These are phyloP conservation scores for Osmanthus fragrans DNA, from an alignment of 257 asterid genomes.

Conservation along the genomic window DNA sequence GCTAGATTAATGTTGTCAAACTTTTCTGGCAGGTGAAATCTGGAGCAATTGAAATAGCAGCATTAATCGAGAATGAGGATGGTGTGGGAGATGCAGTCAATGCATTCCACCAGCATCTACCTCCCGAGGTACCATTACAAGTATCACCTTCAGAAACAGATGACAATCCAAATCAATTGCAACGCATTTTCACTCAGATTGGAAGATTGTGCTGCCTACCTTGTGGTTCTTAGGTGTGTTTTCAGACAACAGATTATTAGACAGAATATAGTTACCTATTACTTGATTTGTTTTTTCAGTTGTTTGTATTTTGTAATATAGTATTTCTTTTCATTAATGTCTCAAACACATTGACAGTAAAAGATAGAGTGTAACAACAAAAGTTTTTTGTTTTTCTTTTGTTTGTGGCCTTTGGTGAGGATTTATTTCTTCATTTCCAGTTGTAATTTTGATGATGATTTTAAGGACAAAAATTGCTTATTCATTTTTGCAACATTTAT, in stretches of 20 bases:
- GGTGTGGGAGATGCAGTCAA: slow-evolving; percentile 94
- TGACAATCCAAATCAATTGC: slow-evolving; percentile 58
- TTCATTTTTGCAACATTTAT: neutral
- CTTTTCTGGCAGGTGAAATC: slow-evolving; percentile 66
- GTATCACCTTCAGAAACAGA: slow-evolving; percentile 41
- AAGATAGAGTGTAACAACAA: neutral
- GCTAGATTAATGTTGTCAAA: neutral
- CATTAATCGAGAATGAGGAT: slow-evolving; percentile 64
- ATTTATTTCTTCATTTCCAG: neutral
- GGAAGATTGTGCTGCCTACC: slow-evolving; percentile 67
- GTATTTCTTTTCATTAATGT: slow-evolving; percentile 10
- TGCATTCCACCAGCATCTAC: slow-evolving; percentile 88
- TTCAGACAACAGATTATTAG: neutral
- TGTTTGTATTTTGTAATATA: slow-evolving; percentile 14
- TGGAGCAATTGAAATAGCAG: slow-evolving; percentile 70
- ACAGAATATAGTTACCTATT: slow-evolving; percentile 31
- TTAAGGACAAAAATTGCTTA: neutral
- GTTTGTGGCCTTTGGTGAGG: neutral
- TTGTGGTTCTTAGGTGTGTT: slow-evolving; percentile 45
- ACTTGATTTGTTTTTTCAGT: slow-evolving; percentile 29
- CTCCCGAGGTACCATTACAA: slow-evolving; percentile 64
- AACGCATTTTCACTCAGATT: slow-evolving; percentile 78
- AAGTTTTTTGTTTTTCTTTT: neutral
- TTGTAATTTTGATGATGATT: neutral
- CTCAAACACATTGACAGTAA: neutral